Base-by-base conservation (phyloP, 495 filamentous ascomycete genomes). In the Aspergillus heteromorphus region DNA sequence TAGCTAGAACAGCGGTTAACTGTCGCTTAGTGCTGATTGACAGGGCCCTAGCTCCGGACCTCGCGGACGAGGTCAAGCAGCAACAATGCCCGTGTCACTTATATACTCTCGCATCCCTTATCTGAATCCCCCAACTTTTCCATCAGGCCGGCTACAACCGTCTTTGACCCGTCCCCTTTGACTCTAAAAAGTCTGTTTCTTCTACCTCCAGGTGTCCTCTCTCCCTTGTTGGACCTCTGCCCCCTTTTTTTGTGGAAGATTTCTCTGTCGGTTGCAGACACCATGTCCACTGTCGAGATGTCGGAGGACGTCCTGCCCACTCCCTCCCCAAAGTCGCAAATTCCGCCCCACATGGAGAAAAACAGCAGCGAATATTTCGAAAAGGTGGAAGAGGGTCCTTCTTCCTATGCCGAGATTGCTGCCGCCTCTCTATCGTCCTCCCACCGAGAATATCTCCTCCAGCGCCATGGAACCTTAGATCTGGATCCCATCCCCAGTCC, bases 401-500 rank as follows among this genome's bases (percentile, higher is more conserved):
- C 43, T 29, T 47, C 43, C 2, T 47, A 47, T 29, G 43, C 43
- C 21, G 43, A 47, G 21, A 47, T 29, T 17, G 43, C 43, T 17
- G 43, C 43, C 0, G 43, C 43, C 13, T 29, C 43, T n/a, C 43
- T 47, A n/a, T 47, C 43, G 5, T 23, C 23, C 14, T 47, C 43
- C 16, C 43, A 47, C 16, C 13, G 27, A 29, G 43, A 47, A 14
- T 47, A 29, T 11, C 43, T 47, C 19, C 23, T 47, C 11, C 43
- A 47, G 10, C 43, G 43, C 21, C 43, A 47, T 47, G 43, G 43
- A 29, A 79, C 76, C 0, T 42, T 78, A 6, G 72, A 81, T n/a
- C 60, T 83, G 13, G 74, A 79, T 49, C 79, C 79, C 2, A 52
- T 83, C 0, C 79, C 79, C 4, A 64, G 71, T 29, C 62, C 69